Evolutionary conservation across 2,329 filamentous ascomycete species (phyloP).

Genomic region (Fusarium heterosporum): DNA sequence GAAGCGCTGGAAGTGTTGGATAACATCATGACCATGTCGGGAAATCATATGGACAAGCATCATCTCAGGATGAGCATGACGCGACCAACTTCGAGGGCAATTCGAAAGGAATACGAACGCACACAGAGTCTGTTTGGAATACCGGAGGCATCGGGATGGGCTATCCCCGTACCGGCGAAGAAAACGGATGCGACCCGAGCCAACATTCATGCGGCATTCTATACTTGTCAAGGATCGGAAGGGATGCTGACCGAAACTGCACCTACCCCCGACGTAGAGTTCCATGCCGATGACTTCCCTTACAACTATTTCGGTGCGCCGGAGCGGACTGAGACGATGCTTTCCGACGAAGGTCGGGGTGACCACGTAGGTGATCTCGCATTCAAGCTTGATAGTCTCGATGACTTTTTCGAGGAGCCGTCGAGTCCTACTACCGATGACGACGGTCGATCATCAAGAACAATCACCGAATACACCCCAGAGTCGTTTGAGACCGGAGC

Average conservation of each 20-base stretch:
- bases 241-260: slow-evolving; percentile 68
- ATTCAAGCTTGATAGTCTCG: slow-evolving; percentile 80
- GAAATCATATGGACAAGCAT: slow-evolving; percentile 91
- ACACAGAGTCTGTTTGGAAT: slow-evolving; percentile 97
- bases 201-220: slow-evolving; percentile 97
- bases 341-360: slow-evolving; percentile 82
- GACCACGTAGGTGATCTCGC: slow-evolving; percentile 83
- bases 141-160: slow-evolving; percentile 95
- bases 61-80: slow-evolving; percentile 99
- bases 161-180: slow-evolving; percentile 89
- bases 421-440: slow-evolving; percentile 68
- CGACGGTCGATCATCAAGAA: slow-evolving; percentile 71
- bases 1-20: slow-evolving; percentile 92
- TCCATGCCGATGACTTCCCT: slow-evolving; percentile 88
- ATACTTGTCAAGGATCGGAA: slow-evolving; percentile 83
- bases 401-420: slow-evolving; percentile 84
- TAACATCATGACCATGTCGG: slow-evolving; percentile 93
- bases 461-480: slow-evolving; percentile 72
- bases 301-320: slow-evolving; percentile 80
- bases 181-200: slow-evolving; percentile 87
- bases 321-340: slow-evolving; percentile 89
- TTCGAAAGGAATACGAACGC: slow-evolving; percentile 93
- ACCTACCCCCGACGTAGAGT: slow-evolving; percentile 88
- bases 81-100: slow-evolving; percentile 82
- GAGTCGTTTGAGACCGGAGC: slow-evolving; percentile 79